These are phyloP conservation scores for Penicillium sp. DNA, from an alignment of 2,329 filamentous ascomycete species.

Conservation along the genomic window DNA sequence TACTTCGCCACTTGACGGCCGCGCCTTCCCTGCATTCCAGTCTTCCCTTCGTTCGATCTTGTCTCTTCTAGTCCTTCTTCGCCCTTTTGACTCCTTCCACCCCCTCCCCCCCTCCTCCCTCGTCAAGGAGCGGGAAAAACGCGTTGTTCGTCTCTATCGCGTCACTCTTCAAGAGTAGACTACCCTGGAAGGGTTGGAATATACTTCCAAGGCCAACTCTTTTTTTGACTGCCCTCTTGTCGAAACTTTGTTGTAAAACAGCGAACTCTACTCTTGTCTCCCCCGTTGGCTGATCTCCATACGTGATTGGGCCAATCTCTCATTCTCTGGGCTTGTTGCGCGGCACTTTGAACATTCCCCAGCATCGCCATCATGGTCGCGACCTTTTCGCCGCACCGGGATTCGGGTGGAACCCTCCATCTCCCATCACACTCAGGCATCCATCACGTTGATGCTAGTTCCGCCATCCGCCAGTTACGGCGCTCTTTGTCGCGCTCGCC, in stretches of 20 bases:
- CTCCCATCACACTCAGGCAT: conserved; percentile 83
- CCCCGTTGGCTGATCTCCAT: conserved; percentile 7
- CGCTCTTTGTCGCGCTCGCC: conserved; percentile 92
- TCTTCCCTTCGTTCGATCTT: conserved; percentile 12
- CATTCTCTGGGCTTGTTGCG: conserved; percentile 21
- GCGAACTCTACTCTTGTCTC: neutral
- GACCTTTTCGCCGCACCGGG: conserved; percentile 54
- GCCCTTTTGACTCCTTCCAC: conserved; percentile 13
- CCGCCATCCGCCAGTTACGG: conserved; percentile 79
- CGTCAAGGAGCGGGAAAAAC: neutral
- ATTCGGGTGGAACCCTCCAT: conserved; percentile 76
- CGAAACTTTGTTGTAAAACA: neutral
- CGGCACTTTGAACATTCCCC: conserved; percentile 23
- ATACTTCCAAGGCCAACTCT: neutral
- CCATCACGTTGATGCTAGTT: conserved; percentile 80
- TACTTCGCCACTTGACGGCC: conserved; percentile 25
- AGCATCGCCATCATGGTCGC: conserved; percentile 44
- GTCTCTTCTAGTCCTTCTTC: conserved; percentile 5
- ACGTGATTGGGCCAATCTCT: conserved; percentile 14
- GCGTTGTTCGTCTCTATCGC: neutral
- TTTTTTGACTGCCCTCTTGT: neutral
- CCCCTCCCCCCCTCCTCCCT: neutral
- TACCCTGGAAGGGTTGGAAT: neutral
- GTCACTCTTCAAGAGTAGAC: neutral
- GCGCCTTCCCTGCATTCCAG: conserved; percentile 36